Evolutionary conservation across 176 grass and related monocot species (phyloP).

Genomic region (Oryza meridionalis): DNA sequence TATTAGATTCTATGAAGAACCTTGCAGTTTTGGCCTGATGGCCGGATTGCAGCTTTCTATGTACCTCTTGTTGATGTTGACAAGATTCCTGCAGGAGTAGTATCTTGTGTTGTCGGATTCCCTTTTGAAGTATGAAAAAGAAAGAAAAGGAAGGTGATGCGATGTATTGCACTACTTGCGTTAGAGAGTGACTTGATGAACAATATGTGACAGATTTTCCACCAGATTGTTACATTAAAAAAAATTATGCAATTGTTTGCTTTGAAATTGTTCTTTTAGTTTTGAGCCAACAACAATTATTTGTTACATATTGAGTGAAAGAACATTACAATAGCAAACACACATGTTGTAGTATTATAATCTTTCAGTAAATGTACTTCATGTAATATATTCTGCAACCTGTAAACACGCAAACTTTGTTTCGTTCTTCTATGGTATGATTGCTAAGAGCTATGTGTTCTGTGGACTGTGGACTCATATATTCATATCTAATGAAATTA

Average conservation of each 20-base stretch:
- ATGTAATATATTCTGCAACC: neutral
- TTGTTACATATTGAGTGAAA: neutral
- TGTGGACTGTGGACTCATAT: constrained; percentile 16
- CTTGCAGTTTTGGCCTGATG: constrained; percentile 49
- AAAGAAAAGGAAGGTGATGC: neutral
- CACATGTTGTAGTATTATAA: neutral
- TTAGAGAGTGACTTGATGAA: constrained; percentile 4
- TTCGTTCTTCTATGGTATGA: constrained; percentile 1
- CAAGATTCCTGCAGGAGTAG: neutral
- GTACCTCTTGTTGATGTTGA: neutral
- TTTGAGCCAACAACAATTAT: neutral
- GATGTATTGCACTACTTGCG: neutral
- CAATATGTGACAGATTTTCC: neutral
- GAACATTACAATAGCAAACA: neutral
- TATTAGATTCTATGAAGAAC: constrained; percentile 57
- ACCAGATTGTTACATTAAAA: neutral
- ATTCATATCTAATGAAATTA: neutral
- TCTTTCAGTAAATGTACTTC: neutral
- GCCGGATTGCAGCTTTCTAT: constrained; percentile 21
- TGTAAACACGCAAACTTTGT: neutral
- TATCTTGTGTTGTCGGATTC: neutral
- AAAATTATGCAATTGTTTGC: neutral
- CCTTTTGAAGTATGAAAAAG: neutral
- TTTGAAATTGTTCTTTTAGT: constrained; percentile 8
- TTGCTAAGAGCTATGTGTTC: constrained; percentile 28